Evolutionary conservation across 768 basidiomycete genomes (phyloP), one percentile per base, ranked within the genome.

Genomic region (Mycena kentingensis): DNA sequence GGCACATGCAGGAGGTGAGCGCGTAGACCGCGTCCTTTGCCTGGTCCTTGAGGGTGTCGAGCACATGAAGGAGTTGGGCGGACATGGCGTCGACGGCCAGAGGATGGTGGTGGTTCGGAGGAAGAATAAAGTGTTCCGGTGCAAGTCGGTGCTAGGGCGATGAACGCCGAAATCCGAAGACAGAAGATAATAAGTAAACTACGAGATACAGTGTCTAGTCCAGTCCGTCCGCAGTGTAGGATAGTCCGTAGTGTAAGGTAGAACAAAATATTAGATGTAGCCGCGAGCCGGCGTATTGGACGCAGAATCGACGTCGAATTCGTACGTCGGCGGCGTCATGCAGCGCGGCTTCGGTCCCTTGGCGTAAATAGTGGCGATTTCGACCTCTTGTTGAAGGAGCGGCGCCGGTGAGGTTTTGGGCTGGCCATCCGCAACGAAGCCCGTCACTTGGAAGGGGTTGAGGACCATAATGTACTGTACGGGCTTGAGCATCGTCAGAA

Each of bases 21-120:
- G 88, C 89, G 78, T 83, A 89, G 12, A 93, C 67, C 1, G 88
- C 87, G 65, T 95, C 92, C 64, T 90, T 91, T 16, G 83, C 83
- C 57, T 86, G 85, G 62, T 88, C 88, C 58, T 83, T 83, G 53
- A 88, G 59, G 45, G 68, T 82, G 58, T 85, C 82, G 19, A 88
- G 61, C 4, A 75, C 71, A 36, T 69, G 77, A 34, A 73, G 58
- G n/a, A 79, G 65, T 47, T 75, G 74, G 26, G 73, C 52, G 25
- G 57, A 54, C 54, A 60, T 60, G 46, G 50, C 18, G 41, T 29
- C 8, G 22, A 42, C 12, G 41, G n/a, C n/a, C n/a, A n/a, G n/a
- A n/a, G n/a, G n/a, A n/a, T n/a, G n/a, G n/a, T n/a, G n/a, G n/a
- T n/a, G n/a, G n/a, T n/a, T n/a, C 41, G 41, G 10, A 24, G 26